Evolutionary conservation across 2,329 filamentous ascomycete species (phyloP), one percentile per base, ranked within the genome.

Genomic region (Botrytis sinoallii): DNA sequence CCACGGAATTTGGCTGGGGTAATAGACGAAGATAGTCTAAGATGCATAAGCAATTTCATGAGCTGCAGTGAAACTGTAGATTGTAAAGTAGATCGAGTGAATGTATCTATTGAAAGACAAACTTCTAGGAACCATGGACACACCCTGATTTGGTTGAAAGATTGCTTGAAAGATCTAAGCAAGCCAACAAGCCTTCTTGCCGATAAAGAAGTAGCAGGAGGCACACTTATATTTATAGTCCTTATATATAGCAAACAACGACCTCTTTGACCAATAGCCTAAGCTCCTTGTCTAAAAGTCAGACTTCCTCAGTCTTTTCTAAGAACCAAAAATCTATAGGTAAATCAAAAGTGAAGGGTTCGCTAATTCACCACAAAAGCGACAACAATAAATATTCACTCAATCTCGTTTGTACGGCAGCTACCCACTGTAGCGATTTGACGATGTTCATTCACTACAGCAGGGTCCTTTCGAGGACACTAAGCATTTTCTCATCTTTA

Each of bases 1-100:
- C n/a, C 1, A 1, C 14, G 7, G 0, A 40, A 5, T n/a, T 2
- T 14, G 0, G 1, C 4, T 12, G 5, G 10, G 16, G 22, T 5
- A 29, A 29, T 25, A 57, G 2, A 25, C 6, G 35, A 8, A 22
- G 25, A 68, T 14, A 22, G 29, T 8, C 1, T 9, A 7, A 29
- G n/a, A 29, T 42, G 7, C 25, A 16, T 3, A 1, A 0, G 4
- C 9, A 42, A 9, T 44, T 0, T 4, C 1, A 7, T 18, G 7
- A n/a, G 18, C 18, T 57, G 5, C 10, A 25, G 6, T 44, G 1
- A 18, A 16, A 32, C 18, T 18, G 3, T 5, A 10, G 35, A 25
- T 1, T 42, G 12, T 0, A 7, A 6, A 1, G 42, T 32, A 3
- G 16, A 12, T 44, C 2, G 1, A 4, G 20, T 32, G 14, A n/a